Conservation (phyloP, 2,329 filamentous ascomycete species). For the Boeremia exigua region DNA sequence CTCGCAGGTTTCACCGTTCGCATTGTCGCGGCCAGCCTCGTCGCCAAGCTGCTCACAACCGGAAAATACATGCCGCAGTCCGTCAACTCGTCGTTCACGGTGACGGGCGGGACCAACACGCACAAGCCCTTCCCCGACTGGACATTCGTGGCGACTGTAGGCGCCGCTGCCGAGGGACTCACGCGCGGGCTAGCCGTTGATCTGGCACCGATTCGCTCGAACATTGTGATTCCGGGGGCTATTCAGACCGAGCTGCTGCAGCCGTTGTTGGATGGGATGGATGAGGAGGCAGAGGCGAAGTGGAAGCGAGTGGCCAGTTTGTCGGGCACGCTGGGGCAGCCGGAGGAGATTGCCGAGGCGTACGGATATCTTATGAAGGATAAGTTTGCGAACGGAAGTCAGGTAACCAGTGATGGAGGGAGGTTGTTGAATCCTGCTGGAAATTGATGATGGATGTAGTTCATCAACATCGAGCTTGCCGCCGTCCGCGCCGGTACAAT, state of each 20-base stretch:
- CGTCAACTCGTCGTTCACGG: slow-evolving; percentile 45
- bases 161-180: slow-evolving; percentile 41
- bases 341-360: slow-evolving; percentile 52
- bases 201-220: slow-evolving; percentile 52
- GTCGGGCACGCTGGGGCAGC: slow-evolving; percentile 29
- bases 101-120: slow-evolving; percentile 50
- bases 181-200: slow-evolving; percentile 50
- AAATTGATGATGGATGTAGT: background rate
- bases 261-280: slow-evolving; percentile 20
- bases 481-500: background rate
- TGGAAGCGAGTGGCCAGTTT: slow-evolving; percentile 29
- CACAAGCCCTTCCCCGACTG: slow-evolving; percentile 45
- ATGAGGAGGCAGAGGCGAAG: slow-evolving; percentile 22
- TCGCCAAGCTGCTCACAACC: slow-evolving; percentile 50
- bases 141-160: slow-evolving; percentile 35
- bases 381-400: slow-evolving; percentile 46
- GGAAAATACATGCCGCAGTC: slow-evolving; percentile 43
- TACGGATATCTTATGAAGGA: slow-evolving; percentile 56
- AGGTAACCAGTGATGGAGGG: slow-evolving; percentile 48
- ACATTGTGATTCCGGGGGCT: slow-evolving; percentile 51
- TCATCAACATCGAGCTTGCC: background rate
- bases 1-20: slow-evolving; percentile 40
- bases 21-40: slow-evolving; percentile 41
- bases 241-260: slow-evolving; percentile 52
- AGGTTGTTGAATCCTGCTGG: slow-evolving; percentile 27